A percentile compares a stretch with the other conserved stretches of the same genome.
These are phyloP conservation scores for Ceriops zippeliana DNA, from an alignment of 345 rosid species.

Conservation along the genomic window DNA sequence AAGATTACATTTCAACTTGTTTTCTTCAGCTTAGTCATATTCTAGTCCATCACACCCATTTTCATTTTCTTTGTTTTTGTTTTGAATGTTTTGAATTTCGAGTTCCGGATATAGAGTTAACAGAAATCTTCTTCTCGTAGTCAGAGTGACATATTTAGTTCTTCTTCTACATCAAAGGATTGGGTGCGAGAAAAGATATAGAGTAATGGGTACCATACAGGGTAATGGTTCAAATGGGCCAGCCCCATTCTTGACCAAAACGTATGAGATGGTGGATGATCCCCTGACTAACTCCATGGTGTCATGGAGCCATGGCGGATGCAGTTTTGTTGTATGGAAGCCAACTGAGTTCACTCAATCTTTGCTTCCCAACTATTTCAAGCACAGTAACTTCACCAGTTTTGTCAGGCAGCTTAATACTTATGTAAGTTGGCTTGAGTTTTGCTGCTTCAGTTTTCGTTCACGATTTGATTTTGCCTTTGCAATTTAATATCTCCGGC, in stretches of 20 bases:
- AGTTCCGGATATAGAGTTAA: no score
- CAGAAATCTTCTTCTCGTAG: no score
- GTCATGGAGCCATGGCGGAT: slow-evolving; percentile 19
- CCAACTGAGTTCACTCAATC: slow-evolving; percentile 24
- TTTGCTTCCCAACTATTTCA: slow-evolving; percentile 25
- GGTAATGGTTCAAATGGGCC: slow-evolving; percentile 27
- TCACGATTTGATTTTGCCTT: background rate
- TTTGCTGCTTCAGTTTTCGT: background rate
- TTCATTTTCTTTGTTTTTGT: no score
- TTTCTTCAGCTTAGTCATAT: no score
- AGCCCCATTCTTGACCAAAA: slow-evolving; percentile 19
- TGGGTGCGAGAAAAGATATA: no score
- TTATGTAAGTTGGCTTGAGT: slow-evolving; percentile 11
- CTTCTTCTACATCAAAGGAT: no score
- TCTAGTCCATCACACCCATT: no score
- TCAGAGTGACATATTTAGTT: no score
- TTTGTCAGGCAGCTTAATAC: slow-evolving; percentile 31
- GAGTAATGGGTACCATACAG: slow-evolving; percentile 31
- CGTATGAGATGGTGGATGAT: slow-evolving; percentile 29
- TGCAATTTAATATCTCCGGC: background rate
- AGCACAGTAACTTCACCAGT: slow-evolving; percentile 27
- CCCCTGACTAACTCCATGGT: slow-evolving; percentile 7
- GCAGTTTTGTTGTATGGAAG: slow-evolving; percentile 30
- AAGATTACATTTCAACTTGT: no score
- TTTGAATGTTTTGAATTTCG: no score